Evolutionary conservation across 176 grass and related monocot genomes (phyloP), one percentile per base, ranked within the genome.

Genomic region (Ensete ventricosum): DNA sequence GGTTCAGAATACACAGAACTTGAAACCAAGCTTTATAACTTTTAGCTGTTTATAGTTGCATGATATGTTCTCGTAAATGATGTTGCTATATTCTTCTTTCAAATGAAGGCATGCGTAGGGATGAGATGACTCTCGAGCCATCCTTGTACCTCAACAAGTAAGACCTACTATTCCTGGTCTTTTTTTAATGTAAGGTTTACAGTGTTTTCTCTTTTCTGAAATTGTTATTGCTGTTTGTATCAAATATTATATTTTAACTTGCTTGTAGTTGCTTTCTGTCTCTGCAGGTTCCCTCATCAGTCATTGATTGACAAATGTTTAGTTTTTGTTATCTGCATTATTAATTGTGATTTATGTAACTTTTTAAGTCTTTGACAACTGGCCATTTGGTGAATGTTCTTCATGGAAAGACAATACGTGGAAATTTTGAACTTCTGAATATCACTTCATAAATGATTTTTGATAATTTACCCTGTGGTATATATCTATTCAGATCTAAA

Each of bases 81-180:
- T 53, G 48, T 52, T 23, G 24, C 72, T 63, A 62, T 52, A 27
- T 89, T 85, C 17, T 81, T 50, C 20, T 73, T 93, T 48, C 80
- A 87, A 24, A 54, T 94, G 72, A 87, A 99, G 95, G 95, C 76
- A 81, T 94, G 74, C 71, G 82, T 68, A 99, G 95, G 82, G 88
- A 99, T 69, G 95, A 99, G 84, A 84, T 81, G 76, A 94, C 95
- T 77, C 95, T 99, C 81, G 80, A 94, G 54, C 95, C 95, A 76
- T 94, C 84, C 7, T 73, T 83, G 69, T 99, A 99, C 91, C 79
- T 99, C 64, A 94, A 99, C 82, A 99, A 99, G 95, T 99, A 89
- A 84, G 90, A 80, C 25, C 70, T 69, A 50, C 34, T 53, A 9
- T n/a, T 8, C 17, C 14, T 20, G 20, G 13, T 50, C 19, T 50